phyloP scores from a whole-genome alignment of 75 land plant species.

The Azolla pinnata region DNA sequence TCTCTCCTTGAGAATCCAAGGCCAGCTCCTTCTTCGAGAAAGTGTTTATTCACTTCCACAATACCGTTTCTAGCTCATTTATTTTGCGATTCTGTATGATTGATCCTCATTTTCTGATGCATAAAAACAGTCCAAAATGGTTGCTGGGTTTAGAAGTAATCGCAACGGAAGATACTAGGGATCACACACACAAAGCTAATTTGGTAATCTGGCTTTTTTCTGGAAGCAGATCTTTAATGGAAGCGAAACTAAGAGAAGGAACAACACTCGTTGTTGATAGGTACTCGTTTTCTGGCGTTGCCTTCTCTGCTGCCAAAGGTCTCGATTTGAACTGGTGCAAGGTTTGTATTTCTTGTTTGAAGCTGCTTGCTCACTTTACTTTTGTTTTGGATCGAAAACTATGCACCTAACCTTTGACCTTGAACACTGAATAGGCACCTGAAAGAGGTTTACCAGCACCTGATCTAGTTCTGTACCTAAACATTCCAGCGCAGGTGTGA shows the following conservation, averaged over 20 bases:
- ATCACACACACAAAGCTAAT: too few species aligned
- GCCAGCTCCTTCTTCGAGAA: too few species aligned
- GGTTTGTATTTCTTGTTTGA: constrained; percentile 22
- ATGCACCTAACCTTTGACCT: background rate
- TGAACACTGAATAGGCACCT: constrained; percentile 92
- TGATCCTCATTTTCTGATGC: too few species aligned
- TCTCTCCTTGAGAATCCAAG: too few species aligned
- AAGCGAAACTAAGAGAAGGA: constrained; percentile 53
- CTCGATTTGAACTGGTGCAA: constrained; percentile 85
- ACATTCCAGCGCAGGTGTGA: constrained; percentile 82
- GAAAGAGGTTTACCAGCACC: constrained; percentile 78
- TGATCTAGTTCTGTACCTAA: constrained; percentile 74
- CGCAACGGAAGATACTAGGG: too few species aligned
- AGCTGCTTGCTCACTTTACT: background rate
- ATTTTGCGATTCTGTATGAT: too few species aligned
- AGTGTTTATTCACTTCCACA: too few species aligned
- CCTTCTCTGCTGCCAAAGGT: constrained; percentile 96
- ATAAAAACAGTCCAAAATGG: too few species aligned
- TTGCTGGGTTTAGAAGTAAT: too few species aligned
- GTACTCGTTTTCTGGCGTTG: constrained; percentile 90
- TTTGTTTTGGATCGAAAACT: background rate
- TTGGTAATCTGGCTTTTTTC: too few species aligned
- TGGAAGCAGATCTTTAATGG: constrained; percentile 67
- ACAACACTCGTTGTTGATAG: constrained; percentile 83
- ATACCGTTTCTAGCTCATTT: too few species aligned